Percentiles rank a stretch among this genome's conserved stretches.
Conservation (phyloP, 2,329 filamentous ascomycete species). For the Fusarium sp. region DNA sequence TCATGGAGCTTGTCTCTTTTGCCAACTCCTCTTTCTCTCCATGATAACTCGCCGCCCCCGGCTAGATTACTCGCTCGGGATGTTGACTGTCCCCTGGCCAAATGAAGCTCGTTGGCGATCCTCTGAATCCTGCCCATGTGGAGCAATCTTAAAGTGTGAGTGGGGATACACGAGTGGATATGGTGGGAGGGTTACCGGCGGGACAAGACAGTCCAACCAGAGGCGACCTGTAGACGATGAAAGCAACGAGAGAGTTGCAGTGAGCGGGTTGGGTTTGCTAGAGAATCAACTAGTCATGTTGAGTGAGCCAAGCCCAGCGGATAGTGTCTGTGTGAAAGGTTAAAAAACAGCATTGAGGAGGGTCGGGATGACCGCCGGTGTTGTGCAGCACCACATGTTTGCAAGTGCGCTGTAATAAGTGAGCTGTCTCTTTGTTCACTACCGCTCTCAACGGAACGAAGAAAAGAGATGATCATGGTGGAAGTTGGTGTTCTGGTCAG, state of each 20-base stretch:
- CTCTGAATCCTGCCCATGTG: slow-evolving; percentile 22
- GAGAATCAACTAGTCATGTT: slow-evolving; percentile 21
- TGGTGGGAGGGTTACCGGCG: background rate
- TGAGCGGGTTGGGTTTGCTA: slow-evolving; percentile 4
- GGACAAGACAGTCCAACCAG: slow-evolving; percentile 15
- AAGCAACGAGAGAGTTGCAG: background rate
- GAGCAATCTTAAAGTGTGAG: slow-evolving; percentile 14
- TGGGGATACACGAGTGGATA: slow-evolving; percentile 11
- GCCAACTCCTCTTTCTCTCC: background rate
- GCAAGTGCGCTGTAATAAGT: background rate
- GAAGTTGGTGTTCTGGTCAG: slow-evolving; percentile 1
- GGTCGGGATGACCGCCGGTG: slow-evolving; percentile 31
- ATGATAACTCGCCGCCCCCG: background rate
- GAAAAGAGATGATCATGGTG: slow-evolving; percentile 13
- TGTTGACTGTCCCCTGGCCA: slow-evolving; percentile 11
- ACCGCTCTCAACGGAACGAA: background rate
- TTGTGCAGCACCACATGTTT: slow-evolving; percentile 11
- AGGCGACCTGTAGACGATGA: background rate
- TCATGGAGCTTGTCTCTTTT: slow-evolving; percentile 30
- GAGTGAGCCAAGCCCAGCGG: slow-evolving; percentile 12
- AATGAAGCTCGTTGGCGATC: slow-evolving; percentile 33
- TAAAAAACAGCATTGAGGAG: slow-evolving; percentile 18
- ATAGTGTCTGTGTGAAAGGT: slow-evolving; percentile 12
- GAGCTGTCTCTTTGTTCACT: slow-evolving; percentile 1
- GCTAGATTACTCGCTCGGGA: background rate